Base-by-base conservation (phyloP, 2,329 filamentous ascomycete species). In the Pestalotiopsis sp. region DNA sequence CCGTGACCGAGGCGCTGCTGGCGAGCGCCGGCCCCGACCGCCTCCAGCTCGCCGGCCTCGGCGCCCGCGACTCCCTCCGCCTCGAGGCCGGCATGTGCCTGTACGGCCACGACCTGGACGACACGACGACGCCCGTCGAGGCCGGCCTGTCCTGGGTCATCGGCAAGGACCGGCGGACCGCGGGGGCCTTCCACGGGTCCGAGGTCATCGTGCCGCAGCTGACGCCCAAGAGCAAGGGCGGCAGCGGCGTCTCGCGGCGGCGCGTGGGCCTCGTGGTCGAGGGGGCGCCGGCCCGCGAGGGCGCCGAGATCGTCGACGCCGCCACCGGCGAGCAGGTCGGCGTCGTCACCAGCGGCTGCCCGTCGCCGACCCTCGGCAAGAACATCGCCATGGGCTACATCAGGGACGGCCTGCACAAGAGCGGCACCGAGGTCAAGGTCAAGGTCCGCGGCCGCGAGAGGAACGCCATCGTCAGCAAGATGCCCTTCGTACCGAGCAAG, bases 41-140 rank as follows among this genome's bases (percentile, higher is more conserved):
- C 65, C 84, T 97, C 17, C 91, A 92, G 76, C 88, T 97, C 60
- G 94, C 95, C 2, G 96, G 96, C 3, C 88, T 99, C 0, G 96
- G 95, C 11, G 94, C 96, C 2, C 90, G 96, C 72, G 96, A 99
- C 81, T 97, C 92, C 70, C 89, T 99, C 69, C 91, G 96, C 61
- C 90, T 99, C 38, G 96, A 99, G 83, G 96, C 96, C 0, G 96
- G 96, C 70, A 97, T 99, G 95, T 99, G 96, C 81, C 87, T 99
- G n/a, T 99, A 99, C 83, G 96, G 96, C n/a, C 94, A 98, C 82
- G 96, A 99, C 80, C 88, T 99, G 49, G 91, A 97, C 79, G 95
- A 97, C 78, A 80, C 81, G n/a, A 89, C 86, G 20, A 89, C 87
- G 17, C 87, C 87, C 17, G 86, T 87, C 71, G 88, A 90, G 80